Base-by-base conservation (phyloP, 1,139 yeast genomes). In the Arxiozyma heterogenica region DNA sequence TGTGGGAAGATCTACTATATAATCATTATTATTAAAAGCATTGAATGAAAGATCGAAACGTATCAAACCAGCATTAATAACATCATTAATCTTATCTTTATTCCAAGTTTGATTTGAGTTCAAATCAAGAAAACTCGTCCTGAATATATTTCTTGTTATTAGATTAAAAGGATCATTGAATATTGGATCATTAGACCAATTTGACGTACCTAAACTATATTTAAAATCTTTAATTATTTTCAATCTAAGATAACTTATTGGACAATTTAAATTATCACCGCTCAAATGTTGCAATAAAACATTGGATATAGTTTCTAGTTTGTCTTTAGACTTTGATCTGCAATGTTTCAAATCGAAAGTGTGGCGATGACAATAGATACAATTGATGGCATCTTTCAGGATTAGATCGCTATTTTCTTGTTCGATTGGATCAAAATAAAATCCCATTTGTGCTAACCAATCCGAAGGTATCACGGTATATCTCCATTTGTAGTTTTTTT, bases 381-480 rank as follows among this genome's bases (percentile, higher is more conserved):
- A 89, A 1, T 81, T 73, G 8, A 76, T 77, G 57, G 77, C 77
- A 65, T 73, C 81, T n/a, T 65, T 67, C 54, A 4, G 59, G 8
- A 22, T 30, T 21, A 20, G 4, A 17, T 21, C 30, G 20, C n/a
- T 34, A 34, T 34, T 34, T 34, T 43, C 17, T 30, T 43, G 47
- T 49, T 30, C 54, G 8, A 54, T 48, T 1, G 95, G 95, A 17
- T 80, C 74, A 67, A 76, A 86, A 63, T 75, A 83, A 67, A 88
- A 87, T 0, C 96, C 96, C 30, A 80, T 75, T 41, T 75, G 76
- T 1, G 89, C 87, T 76, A 84, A 71, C 21, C 67, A 65, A 47
- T 71, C 70, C 6, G 70, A 64, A 1, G 73, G 67, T 11, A 75
- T 74, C 12, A 64, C 61, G n/a, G 69, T 66, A 53, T 72, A 67